These are phyloP conservation scores for Ogataea siamensis DNA, from an alignment of 805 yeast species.

Conservation along the genomic window DNA sequence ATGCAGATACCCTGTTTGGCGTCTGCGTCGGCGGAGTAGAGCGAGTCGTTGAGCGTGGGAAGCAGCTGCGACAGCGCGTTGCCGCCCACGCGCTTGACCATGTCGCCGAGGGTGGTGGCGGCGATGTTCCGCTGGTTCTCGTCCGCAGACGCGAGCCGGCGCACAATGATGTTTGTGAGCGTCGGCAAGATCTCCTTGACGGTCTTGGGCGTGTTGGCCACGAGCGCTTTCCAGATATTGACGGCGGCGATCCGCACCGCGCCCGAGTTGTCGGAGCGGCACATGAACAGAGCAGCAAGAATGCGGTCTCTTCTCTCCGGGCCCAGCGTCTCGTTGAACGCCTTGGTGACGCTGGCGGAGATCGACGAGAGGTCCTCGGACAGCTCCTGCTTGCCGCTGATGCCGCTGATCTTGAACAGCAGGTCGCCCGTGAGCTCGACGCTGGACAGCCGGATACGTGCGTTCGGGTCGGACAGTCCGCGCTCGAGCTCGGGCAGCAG, in stretches of 20 bases:
- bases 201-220: constrained; percentile 92
- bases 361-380: constrained; percentile 50
- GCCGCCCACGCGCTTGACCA: constrained; percentile 91
- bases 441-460: constrained; percentile 88
- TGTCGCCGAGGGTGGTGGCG: constrained; percentile 90
- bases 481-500: constrained; percentile 89
- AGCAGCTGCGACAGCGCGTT: constrained; percentile 79
- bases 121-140: constrained; percentile 80
- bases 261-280: constrained; percentile 89
- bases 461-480: constrained; percentile 79
- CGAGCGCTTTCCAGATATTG: constrained; percentile 96
- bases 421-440: constrained; percentile 95
- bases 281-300: constrained; percentile 81
- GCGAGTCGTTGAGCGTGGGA: constrained; percentile 75
- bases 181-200: constrained; percentile 89
- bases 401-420: constrained; percentile 90
- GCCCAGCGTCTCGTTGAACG: constrained; percentile 78
- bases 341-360: constrained; percentile 52
- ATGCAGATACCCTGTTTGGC: constrained; percentile 96
- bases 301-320: constrained; percentile 84
- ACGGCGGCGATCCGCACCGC: constrained; percentile 85
- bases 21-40: constrained; percentile 64
- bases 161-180: constrained; percentile 74
- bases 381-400: constrained; percentile 72
- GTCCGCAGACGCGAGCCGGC: constrained; percentile 79